These are phyloP conservation scores for Bjerkandera adusta DNA, from an alignment of 1,284 basidiomycete genomes.

Conservation along the genomic window DNA sequence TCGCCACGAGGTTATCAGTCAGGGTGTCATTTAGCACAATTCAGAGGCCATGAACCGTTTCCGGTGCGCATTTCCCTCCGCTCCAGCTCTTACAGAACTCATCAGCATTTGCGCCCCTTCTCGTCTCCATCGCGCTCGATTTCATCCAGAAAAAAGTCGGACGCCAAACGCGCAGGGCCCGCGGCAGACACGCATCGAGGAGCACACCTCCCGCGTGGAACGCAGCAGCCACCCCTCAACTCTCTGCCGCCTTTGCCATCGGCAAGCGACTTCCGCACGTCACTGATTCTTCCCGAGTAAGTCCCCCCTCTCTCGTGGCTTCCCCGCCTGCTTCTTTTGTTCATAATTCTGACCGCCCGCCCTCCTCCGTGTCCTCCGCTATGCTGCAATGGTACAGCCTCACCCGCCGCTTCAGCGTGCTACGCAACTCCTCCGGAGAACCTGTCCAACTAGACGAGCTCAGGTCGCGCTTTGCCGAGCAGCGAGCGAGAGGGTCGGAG, in stretches of 20 bases:
- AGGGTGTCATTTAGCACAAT: slow-evolving; percentile 19
- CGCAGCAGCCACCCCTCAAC: slow-evolving; percentile 27
- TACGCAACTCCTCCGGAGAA: slow-evolving; percentile 63
- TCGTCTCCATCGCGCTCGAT: slow-evolving; percentile 32
- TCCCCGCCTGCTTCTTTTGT: slow-evolving; percentile 14
- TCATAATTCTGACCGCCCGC: slow-evolving; percentile 15
- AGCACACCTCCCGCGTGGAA: slow-evolving; percentile 23
- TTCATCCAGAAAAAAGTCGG: slow-evolving; percentile 56
- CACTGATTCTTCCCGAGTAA: slow-evolving; percentile 79
- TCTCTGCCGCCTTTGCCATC: slow-evolving; percentile 58
- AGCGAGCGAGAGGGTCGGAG: slow-evolving; percentile 63
- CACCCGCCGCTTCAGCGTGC: slow-evolving; percentile 74
- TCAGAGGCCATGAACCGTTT: slow-evolving; percentile 67
- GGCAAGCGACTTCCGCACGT: slow-evolving; percentile 75
- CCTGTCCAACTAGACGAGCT: slow-evolving; percentile 64
- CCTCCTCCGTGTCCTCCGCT: slow-evolving; percentile 18
- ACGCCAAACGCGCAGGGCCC: slow-evolving; percentile 48
- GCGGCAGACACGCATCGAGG: slow-evolving; percentile 34
- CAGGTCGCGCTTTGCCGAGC: slow-evolving; percentile 65
- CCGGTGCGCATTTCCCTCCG: slow-evolving; percentile 50
- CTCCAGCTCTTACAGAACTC: slow-evolving; percentile 17
- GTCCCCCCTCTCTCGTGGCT: slow-evolving; percentile 30
- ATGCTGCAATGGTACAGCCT: slow-evolving; percentile 49
- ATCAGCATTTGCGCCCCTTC: slow-evolving; percentile 11
- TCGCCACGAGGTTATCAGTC: slow-evolving; percentile 50